Base-by-base conservation (phyloP, 75 land plant genomes). In the Cupressus sempervirens region DNA sequence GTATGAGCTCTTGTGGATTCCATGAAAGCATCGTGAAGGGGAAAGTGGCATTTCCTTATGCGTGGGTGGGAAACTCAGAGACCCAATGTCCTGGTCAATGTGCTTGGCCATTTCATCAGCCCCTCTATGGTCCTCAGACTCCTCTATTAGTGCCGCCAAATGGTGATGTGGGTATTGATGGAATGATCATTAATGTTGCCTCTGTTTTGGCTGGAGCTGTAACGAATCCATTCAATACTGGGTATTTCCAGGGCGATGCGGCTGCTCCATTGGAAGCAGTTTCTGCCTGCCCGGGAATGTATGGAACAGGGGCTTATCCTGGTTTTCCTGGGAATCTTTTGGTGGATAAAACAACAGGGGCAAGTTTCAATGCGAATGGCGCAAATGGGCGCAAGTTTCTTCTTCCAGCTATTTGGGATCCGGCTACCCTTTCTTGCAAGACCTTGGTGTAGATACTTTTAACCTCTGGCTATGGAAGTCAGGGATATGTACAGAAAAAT, bases 341-440 rank as follows among this genome's bases (percentile, higher is more conserved):
- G 56, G 79, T 85, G 43, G 91, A 91, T 73, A 30, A 54, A 13
- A 81, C 48, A 16, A 83, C 87, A 4, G 84, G 92, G 38, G 89
- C 91, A 16, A 90, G 92, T 67, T 91, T 83, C 82, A 91, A 91
- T 76, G 92, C 84, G 29, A 70, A 56, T 38, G 92, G 92, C 5
- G 70, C 13, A 8, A 86, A 86, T 34, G 88, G 87, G 48, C 82
- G 92, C 56, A 83, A 81, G 82, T 90, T 85, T 74, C 68, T 91
- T 62, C 34, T 91, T 11, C 92, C 92, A 29, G 89, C 87, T 30
- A 38, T 91, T 29, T 89, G 92, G 88, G 85, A 91, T 65, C 92
- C 92, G 5, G n/a, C 20, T 18, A 52, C 43, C 4, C 46, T 18
- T 81, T 86, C 86, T 38, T 86, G 86, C 75, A 52, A 72, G 20